phyloP scores from a whole-genome alignment of 371 early-diverging fungal species.

The Syncephalastrum contaminatum region DNA sequence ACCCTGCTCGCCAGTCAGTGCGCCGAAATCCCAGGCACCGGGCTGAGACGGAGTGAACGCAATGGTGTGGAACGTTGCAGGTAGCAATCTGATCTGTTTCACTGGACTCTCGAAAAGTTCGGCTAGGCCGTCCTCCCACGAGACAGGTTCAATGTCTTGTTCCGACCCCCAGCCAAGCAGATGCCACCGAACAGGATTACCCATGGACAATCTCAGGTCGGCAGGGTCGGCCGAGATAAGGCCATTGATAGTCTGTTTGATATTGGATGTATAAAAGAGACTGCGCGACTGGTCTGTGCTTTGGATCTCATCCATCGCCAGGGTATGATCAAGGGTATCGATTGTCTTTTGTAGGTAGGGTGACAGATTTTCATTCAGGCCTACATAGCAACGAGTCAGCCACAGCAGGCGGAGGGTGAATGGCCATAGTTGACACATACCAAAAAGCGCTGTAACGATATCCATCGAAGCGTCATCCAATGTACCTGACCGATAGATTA shows the following conservation, averaged over 20 bases:
- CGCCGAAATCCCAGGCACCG: constrained; percentile 21
- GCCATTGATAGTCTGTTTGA: constrained; percentile 38
- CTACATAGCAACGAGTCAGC: not conserved
- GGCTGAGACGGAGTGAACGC: constrained; percentile 8
- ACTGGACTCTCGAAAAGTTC: constrained; percentile 11
- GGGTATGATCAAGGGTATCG: constrained; percentile 7
- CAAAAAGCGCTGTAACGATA: constrained; percentile 36
- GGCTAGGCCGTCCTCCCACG: constrained; percentile 29
- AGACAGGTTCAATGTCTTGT: constrained; percentile 27
- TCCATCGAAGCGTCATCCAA: constrained; percentile 24
- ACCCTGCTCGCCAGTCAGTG: constrained; percentile 10
- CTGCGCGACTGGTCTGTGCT: constrained; percentile 5
- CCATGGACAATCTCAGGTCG: constrained; percentile 21
- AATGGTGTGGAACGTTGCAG: constrained; percentile 41
- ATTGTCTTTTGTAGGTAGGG: constrained; percentile 33
- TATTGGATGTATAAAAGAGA: constrained; percentile 20
- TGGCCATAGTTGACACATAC: constrained; percentile 14
- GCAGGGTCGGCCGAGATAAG: constrained; percentile 22
- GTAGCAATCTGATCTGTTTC: constrained; percentile 27
- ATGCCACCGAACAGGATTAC: constrained; percentile 29
- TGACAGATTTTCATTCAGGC: constrained; percentile 35
- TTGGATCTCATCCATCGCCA: constrained; percentile 9
- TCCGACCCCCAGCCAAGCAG: constrained; percentile 44
- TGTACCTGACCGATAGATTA: constrained; percentile 40
- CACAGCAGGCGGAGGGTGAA: not conserved